Conservation (phyloP, 2,329 filamentous ascomycete species). For the Ceratocystis variospora region DNA sequence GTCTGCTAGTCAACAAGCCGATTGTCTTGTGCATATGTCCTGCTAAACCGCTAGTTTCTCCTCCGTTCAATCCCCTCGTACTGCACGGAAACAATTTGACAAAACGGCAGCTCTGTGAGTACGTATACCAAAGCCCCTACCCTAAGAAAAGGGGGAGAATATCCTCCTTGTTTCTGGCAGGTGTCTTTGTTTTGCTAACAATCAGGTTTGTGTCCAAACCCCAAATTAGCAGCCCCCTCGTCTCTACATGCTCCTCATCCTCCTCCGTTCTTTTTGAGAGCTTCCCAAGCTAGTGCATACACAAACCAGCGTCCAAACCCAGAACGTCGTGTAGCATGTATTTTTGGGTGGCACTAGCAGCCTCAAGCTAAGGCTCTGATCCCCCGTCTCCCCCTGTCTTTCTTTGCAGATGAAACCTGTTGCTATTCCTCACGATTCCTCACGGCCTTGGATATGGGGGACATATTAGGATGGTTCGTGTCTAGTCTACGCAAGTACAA, state of each 20-base stretch:
- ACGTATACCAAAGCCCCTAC: not conserved
- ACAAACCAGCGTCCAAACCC: not conserved
- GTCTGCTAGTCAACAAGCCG: too few species aligned
- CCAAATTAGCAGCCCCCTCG: not conserved
- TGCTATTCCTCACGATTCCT: too few species aligned
- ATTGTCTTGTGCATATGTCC: too few species aligned
- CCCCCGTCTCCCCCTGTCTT: not conserved
- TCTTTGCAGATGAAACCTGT: not conserved
- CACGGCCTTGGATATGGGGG: not conserved
- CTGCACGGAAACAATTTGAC: too few species aligned
- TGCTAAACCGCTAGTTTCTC: too few species aligned
- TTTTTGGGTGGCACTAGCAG: constrained; percentile 1
- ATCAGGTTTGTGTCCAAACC: not conserved
- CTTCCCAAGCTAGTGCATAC: not conserved
- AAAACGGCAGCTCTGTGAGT: not conserved
- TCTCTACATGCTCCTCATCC: not conserved
- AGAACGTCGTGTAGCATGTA: not conserved
- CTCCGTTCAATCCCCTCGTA: too few species aligned
- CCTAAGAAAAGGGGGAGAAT: not conserved
- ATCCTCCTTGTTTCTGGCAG: not conserved
- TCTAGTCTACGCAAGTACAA: not conserved
- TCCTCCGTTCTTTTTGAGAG: not conserved
- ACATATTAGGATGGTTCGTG: not conserved
- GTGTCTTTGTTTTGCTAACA: not conserved
- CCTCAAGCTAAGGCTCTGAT: not conserved